Conservation (phyloP, 140 eudicot species). For the Erigeron philadelphicus region DNA sequence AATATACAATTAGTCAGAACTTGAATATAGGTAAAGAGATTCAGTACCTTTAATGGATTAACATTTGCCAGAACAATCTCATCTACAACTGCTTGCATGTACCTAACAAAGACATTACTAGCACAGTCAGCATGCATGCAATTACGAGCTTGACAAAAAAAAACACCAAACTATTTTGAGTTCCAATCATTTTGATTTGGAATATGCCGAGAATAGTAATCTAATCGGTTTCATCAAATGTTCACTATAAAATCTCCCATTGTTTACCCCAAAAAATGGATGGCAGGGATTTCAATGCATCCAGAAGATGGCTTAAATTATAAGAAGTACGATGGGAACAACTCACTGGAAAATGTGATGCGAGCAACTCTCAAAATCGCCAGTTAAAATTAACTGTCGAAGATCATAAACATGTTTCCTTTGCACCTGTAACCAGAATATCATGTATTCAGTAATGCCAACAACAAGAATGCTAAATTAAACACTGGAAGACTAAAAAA, state of each 20-base stretch:
- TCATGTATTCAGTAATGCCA: conserved; percentile 12
- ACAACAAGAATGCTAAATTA: background rate
- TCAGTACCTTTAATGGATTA: conserved; percentile 67
- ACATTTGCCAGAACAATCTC: conserved; percentile 69
- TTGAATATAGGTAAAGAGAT: conserved; percentile 17
- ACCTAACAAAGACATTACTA: conserved; percentile 36
- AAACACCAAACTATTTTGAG: no score
- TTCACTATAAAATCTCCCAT: background rate
- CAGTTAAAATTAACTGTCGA: conserved; percentile 72
- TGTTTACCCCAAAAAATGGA: background rate
- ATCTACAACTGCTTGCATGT: conserved; percentile 98
- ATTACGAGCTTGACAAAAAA: background rate
- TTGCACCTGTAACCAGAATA: conserved; percentile 64
- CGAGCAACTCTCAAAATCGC: conserved; percentile 81
- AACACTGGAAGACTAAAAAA: background rate
- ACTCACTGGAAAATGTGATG: conserved; percentile 85
- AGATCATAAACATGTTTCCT: conserved; percentile 96
- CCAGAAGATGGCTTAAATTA: background rate
- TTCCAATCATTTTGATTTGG: background rate
- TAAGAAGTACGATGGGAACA: conserved; percentile 6
- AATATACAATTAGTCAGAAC: background rate
- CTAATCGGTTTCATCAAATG: background rate
- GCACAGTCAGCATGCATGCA: background rate
- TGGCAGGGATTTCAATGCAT: background rate
- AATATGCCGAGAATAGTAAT: background rate